Evolutionary conservation across 345 rosid species (phyloP), one percentile per base, ranked within the genome.

Genomic region (Salix suchowensis): DNA sequence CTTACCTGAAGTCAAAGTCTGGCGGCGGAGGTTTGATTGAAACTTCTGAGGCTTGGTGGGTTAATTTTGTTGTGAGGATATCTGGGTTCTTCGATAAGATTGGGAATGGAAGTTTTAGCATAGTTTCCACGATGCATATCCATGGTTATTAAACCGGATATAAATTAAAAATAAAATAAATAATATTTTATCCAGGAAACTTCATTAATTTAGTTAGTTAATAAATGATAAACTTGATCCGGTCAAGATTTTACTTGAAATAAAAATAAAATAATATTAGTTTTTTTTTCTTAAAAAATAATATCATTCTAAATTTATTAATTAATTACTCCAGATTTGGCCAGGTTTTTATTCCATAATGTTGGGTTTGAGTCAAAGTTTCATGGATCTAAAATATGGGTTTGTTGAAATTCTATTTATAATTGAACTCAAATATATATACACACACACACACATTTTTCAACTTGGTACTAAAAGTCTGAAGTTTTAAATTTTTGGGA

Each of bases 1-100:
- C 84, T 44, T 82, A 72, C 78, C 91, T 84, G 91, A 85, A 92
- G 75, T 93, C 89, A 78, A 96, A 96, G 70, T 86, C 96, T 4
- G 88, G 85, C 0, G 98, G 96, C 13, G 94, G 96, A 26, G 89
- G 82, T 64, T 87, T 88, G 79, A 89, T 70, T 18, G 94, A 87
- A 78, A 83, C 96, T 24, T 69, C 83, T 37, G 50, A 68, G 79
- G 88, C 67, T 72, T 82, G 65, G 78, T 39, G 46, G 78, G 84
- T 78, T 81, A 32, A 32, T 32, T 32, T 88, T 19, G 70, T 16
- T 8, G 19, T 34, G 16, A 40, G 68, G 26, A 71, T 77, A 8
- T 73, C 82, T 65, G 80, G 88, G 78, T 58, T 73, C 12, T 70
- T 39, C 23, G 82, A 62, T 76, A 86, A 81, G 70, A 75, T 32